These are phyloP conservation scores for Mycena vitilis DNA, from an alignment of 768 basidiomycete genomes.

Conservation along the genomic window DNA sequence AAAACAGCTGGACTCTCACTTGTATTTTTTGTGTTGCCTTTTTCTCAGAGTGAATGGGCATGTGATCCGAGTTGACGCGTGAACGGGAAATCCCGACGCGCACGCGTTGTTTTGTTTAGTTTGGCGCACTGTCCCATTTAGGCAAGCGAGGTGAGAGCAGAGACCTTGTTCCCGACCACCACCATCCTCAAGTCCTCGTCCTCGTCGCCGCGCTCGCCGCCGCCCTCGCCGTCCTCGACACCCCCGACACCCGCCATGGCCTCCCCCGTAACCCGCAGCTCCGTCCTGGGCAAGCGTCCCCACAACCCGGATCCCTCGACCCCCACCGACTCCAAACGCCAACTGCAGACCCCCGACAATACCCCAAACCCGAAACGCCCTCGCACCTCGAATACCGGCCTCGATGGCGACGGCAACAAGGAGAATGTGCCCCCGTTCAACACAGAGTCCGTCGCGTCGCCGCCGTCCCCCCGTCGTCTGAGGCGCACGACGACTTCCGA, in stretches of 20 bases:
- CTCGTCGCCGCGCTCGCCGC: conserved; percentile 9
- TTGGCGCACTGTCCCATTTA: conserved; percentile 1
- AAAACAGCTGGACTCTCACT: background rate
- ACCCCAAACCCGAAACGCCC: conserved; percentile 76
- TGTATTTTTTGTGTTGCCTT: conserved; percentile 16
- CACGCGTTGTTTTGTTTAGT: conserved; percentile 32
- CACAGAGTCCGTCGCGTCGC: conserved; percentile 45
- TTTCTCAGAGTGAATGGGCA: too few relatives aligned
- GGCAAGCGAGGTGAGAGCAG: background rate
- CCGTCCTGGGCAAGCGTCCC: conserved; percentile 48
- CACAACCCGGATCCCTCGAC: conserved; percentile 41
- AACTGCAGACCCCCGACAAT: conserved; percentile 68
- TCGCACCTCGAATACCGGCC: conserved; percentile 55
- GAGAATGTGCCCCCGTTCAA: conserved; percentile 81
- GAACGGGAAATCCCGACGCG: too few relatives aligned
- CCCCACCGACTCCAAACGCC: conserved; percentile 50
- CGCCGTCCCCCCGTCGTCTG: conserved; percentile 34
- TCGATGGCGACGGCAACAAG: conserved; percentile 76
- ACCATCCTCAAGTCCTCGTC: conserved; percentile 11
- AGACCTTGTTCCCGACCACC: conserved; percentile 31
- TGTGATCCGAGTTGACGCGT: conserved; percentile 8
- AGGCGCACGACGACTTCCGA: conserved; percentile 50
- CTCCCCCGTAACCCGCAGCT: conserved; percentile 41
- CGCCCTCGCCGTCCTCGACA: conserved; percentile 10
- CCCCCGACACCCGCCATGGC: conserved; percentile 32